These are phyloP conservation scores for Penicillium rolfsii DNA, from an alignment of 2,329 filamentous ascomycete species.

Conservation along the genomic window DNA sequence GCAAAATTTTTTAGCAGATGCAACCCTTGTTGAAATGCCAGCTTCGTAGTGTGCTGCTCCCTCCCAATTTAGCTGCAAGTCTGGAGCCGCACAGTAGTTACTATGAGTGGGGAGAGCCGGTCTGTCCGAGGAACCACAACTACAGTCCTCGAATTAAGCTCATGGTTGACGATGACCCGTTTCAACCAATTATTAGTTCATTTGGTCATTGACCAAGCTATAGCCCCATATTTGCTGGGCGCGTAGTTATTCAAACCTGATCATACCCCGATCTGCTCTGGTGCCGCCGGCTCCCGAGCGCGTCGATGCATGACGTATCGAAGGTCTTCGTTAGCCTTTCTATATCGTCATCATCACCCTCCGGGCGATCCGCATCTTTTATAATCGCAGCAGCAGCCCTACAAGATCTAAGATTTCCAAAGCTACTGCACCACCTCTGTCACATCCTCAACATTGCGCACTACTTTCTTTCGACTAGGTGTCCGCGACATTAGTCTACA, in stretches of 20 bases:
- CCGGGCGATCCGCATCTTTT: conserved; percentile 38
- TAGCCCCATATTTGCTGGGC: neutral
- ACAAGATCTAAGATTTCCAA: neutral
- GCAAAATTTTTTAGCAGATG: neutral
- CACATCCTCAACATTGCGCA: conserved; percentile 2
- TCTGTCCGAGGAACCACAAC: neutral
- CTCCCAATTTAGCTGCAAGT: neutral
- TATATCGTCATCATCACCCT: conserved; percentile 38
- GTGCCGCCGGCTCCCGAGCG: conserved; percentile 24
- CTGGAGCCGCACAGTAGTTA: neutral
- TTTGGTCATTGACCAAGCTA: conserved; percentile 18
- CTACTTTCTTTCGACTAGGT: neutral
- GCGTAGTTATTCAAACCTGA: neutral
- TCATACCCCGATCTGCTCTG: conserved; percentile 7
- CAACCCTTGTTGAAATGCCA: neutral
- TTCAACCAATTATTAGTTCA: conserved; percentile 4
- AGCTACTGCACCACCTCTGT: conserved; percentile 5
- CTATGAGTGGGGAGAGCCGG: neutral
- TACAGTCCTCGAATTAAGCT: neutral
- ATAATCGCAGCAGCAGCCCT: conserved; percentile 18
- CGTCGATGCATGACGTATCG: conserved; percentile 40
- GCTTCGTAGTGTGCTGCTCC: neutral
- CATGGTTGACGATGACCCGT: neutral
- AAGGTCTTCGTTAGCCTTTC: conserved; percentile 19
- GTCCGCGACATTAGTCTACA: neutral